phyloP scores from a whole-genome alignment of 805 yeast species.

The Kluyveromyces starmeri region DNA sequence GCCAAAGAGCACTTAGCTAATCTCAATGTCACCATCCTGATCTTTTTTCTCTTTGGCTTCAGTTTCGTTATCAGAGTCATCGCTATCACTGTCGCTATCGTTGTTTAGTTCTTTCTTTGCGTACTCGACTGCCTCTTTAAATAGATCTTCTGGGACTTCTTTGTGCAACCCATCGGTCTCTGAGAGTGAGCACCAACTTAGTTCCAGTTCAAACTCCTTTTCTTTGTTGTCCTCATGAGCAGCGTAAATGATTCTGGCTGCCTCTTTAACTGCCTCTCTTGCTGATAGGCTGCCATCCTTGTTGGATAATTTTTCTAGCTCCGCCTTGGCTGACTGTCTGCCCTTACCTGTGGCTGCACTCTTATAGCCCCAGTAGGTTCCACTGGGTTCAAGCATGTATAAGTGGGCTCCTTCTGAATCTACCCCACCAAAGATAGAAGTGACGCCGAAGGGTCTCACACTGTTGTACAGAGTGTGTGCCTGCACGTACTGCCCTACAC shows the following conservation, averaged over 20 bases:
- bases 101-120: conserved; percentile 72
- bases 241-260: conserved; percentile 83
- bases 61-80: conserved; percentile 14
- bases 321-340: conserved; percentile 95
- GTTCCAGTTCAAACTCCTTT: conserved; percentile 90
- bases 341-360: conserved; percentile 99
- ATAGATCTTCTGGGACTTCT: conserved; percentile 67
- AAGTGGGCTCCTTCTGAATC: conserved; percentile 87
- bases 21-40: conserved; percentile 18
- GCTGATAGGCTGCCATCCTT: conserved; percentile 41
- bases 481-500: conserved; percentile 86
- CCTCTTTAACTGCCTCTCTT: conserved; percentile 81
- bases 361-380: conserved; percentile 92
- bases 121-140: conserved; percentile 72
- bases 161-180: conserved; percentile 78
- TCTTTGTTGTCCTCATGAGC: conserved; percentile 98
- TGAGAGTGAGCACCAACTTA: conserved; percentile 73
- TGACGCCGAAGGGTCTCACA: conserved; percentile 95
- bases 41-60: conserved; percentile 16
- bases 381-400: conserved; percentile 96
- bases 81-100: conserved; percentile 17
- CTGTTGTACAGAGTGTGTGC: conserved; percentile 93
- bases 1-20: conserved; percentile 14
- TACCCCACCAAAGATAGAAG: conserved; percentile 87
- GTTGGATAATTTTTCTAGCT: conserved; percentile 69